Evolutionary conservation across 2,329 filamentous ascomycete species (phyloP), one percentile per base, ranked within the genome.

Genomic region (Blumeriella jaapii): DNA sequence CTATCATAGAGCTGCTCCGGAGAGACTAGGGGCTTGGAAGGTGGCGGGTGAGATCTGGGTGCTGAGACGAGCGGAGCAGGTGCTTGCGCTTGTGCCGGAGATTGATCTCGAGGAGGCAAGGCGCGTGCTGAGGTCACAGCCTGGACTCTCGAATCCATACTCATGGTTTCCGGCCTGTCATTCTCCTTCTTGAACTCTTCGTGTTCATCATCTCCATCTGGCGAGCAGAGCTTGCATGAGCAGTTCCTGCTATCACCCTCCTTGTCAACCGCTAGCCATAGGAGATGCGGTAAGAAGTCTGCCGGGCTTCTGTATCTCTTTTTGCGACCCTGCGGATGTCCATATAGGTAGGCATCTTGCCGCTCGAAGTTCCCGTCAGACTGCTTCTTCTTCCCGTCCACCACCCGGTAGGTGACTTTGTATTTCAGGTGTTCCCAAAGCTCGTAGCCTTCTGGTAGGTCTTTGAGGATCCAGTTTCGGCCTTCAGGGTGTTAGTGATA

Each of bases 271-370:
- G 57, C 59, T 2, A 76, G 62, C 68, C 71, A 73, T 2, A 73
- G 52, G 3, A 75, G 55, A 50, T 76, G 71, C 2, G 68, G 69
- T 41, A 73, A 71, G 57, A 75, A 75, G 42, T 75, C 71, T 33
- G 62, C 63, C 0, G 71, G 69, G 47, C 69, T 74, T 36, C 71
- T 56, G 50, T 66, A 76, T 31, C 69, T 62, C 55, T 73, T 74
- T 52, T 64, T 67, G 12, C 65, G 60, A 11, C 70, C 71, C 29
- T 62, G 56, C 2, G 70, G 71, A 48, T 75, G 69, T 13, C 71
- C 71, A 50, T 74, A 75, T 5, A 76, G 59, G 44, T 74, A 75
- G 19, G 68, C 68, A 49, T 76, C 71, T 46, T 71, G 67, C 36
- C 70, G 57, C 48, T 71, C 67, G 41, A 65, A 67, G 8, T 61